Conservation (phyloP, 2,329 filamentous ascomycete species). For the Stagonosporopsis chrysanthemi region DNA sequence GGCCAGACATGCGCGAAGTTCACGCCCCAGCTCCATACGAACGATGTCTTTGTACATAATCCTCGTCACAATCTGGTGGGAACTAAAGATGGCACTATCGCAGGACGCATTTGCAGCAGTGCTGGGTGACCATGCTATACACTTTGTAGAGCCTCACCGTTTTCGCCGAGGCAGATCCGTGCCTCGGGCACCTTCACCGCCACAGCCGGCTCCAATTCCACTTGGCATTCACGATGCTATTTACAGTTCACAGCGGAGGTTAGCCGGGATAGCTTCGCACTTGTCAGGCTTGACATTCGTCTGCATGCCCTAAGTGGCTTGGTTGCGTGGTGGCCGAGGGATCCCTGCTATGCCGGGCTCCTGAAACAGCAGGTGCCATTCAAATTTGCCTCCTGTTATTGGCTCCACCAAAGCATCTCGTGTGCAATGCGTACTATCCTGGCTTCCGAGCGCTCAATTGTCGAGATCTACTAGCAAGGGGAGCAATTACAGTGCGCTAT, state of each 20-base stretch:
- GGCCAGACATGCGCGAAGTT: too few species aligned
- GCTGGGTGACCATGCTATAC: not conserved
- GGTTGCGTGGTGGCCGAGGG: not conserved
- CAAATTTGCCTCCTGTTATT: conserved; percentile 10
- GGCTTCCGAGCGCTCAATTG: not conserved
- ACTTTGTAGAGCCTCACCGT: not conserved
- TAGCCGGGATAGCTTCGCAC: not conserved
- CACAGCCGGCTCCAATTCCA: conserved; percentile 14
- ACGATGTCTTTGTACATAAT: not conserved
- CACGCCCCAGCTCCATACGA: too few species aligned
- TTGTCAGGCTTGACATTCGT: not conserved
- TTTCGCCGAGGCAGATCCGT: conserved; percentile 9
- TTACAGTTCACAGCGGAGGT: conserved; percentile 1
- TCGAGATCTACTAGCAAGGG: not conserved
- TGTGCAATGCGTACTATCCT: not conserved
- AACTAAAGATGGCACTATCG: not conserved
- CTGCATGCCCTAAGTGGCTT: not conserved
- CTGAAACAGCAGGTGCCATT: conserved; percentile 18
- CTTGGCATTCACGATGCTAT: conserved; percentile 1
- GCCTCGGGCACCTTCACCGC: conserved; percentile 10
- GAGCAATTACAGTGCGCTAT: conserved; percentile 1
- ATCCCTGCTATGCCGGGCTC: conserved; percentile 1
- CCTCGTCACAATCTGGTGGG: not conserved
- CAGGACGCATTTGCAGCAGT: too few species aligned
- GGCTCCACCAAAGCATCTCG: not conserved